phyloP scores from a whole-genome alignment of 208 protist species.

The Trypanosoma lewisi region DNA sequence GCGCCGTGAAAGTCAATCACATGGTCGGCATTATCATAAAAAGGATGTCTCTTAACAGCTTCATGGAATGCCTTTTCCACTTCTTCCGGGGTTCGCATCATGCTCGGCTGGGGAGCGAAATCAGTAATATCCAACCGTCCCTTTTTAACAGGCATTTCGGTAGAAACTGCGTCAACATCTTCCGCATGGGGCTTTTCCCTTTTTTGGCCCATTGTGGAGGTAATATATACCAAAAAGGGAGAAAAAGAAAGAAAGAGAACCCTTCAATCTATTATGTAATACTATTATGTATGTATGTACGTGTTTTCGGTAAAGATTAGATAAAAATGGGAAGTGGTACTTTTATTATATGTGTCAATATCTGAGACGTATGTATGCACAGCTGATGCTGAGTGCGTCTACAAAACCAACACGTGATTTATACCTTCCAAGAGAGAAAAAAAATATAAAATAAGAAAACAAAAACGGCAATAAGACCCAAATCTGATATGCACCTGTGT shows the following conservation, averaged over 20 bases:
- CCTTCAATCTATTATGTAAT: not conserved
- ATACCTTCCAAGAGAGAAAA: not conserved
- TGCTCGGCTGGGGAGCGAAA: not conserved
- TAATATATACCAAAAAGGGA: conserved; percentile 10
- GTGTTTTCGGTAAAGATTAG: not conserved
- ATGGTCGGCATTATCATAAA: conserved; percentile 76
- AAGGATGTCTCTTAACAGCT: conserved; percentile 79
- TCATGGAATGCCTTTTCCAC: conserved; percentile 51
- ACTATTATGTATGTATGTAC: not conserved
- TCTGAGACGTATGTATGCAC: no score
- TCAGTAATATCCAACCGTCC: not conserved
- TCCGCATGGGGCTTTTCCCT: not conserved
- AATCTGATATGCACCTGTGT: no score
- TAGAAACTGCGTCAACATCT: not conserved
- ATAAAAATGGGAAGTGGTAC: no score
- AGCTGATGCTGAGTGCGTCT: no score
- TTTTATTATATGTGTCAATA: no score
- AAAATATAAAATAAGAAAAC: conserved; percentile 11
- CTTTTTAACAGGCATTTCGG: not conserved
- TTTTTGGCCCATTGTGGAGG: conserved; percentile 24
- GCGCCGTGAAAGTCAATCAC: conserved; percentile 61
- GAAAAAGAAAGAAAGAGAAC: conserved; percentile 11
- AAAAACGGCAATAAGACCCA: not conserved
- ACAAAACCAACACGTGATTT: no score
- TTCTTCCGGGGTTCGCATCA: conserved; percentile 26